phyloP scores from a whole-genome alignment of 345 rosid species.

The Schrenkiella parvula region DNA sequence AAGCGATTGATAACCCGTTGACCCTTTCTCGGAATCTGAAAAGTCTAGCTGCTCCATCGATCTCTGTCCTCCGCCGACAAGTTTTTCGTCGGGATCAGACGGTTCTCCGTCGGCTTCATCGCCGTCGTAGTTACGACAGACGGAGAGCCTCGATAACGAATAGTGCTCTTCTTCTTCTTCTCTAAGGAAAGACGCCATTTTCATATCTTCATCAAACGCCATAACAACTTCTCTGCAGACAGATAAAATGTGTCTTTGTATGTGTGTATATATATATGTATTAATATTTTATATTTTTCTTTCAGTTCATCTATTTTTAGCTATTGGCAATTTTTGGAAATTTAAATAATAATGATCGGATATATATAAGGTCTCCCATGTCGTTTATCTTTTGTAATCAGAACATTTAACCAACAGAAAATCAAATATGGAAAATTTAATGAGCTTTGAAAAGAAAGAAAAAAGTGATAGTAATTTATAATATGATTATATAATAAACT shows the following conservation, averaged over 20 bases:
- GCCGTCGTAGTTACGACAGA: constrained; percentile 31
- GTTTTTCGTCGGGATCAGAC: constrained; percentile 19
- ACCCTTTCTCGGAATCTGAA: constrained; percentile 33
- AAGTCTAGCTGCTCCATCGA: constrained; percentile 8
- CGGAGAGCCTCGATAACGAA: constrained; percentile 30
- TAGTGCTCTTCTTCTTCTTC: constrained; percentile 22
- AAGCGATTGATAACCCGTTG: constrained; percentile 21
- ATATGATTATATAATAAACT: neutral
- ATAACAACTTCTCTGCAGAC: constrained; percentile 12
- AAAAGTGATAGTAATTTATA: too few species aligned
- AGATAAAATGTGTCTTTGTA: neutral
- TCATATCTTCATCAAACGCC: constrained; percentile 28
- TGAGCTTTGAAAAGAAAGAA: neutral
- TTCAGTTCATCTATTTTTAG: too few species aligned
- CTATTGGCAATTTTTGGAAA: too few species aligned
- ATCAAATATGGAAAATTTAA: too few species aligned
- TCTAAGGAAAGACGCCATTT: constrained; percentile 24
- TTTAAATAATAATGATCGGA: neutral
- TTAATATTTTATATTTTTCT: neutral
- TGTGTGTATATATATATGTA: neutral
- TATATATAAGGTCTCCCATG: constrained; percentile 11
- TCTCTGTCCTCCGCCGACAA: neutral
- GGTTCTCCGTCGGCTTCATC: constrained; percentile 32
- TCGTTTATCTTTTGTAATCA: neutral
- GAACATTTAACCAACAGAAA: neutral